Conservation (phyloP, 495 filamentous ascomycete genomes). For the Penicillium parvum region DNA sequence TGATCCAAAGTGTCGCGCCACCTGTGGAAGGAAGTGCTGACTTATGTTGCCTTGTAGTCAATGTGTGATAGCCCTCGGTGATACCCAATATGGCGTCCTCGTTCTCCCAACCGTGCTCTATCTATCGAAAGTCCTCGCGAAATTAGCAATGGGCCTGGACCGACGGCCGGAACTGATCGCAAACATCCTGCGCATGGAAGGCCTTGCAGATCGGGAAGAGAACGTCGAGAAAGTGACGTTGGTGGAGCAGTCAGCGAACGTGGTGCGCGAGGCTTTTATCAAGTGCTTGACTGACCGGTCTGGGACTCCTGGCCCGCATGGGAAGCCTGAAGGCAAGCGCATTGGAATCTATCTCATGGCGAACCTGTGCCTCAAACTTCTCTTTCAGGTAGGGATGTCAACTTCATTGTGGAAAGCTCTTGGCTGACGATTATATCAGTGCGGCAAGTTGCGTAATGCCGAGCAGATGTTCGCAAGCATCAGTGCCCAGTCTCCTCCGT, state of each 20-base stretch:
- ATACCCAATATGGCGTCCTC: constrained; percentile 71
- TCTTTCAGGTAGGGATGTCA: constrained; percentile 62
- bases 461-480: constrained; percentile 90
- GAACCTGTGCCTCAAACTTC: constrained; percentile 82
- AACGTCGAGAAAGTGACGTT: constrained; percentile 63
- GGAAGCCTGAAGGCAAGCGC: constrained; percentile 74
- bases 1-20: too few species aligned
- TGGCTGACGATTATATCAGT: constrained; percentile 25
- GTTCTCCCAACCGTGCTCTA: constrained; percentile 74
- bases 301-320: constrained; percentile 47
- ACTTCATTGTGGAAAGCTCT: neutral
- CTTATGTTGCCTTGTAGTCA: constrained; percentile 39
- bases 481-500: constrained; percentile 71
- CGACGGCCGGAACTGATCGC: constrained; percentile 65
- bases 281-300: constrained; percentile 83
- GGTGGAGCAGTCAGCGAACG: constrained; percentile 78
- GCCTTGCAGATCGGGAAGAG: constrained; percentile 48
- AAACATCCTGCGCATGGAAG: constrained; percentile 49
- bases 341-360: constrained; percentile 85
- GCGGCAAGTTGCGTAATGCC: constrained; percentile 57
- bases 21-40: constrained; percentile 1
- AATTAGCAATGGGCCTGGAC: constrained; percentile 75
- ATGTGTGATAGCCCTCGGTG: constrained; percentile 73
- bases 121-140: constrained; percentile 69
- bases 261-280: constrained; percentile 85